Percentiles rank a stretch among this genome's conserved stretches.
phyloP scores from a whole-genome alignment of 192 early-diverging fungal species.

The Haplosporangium gracile region DNA sequence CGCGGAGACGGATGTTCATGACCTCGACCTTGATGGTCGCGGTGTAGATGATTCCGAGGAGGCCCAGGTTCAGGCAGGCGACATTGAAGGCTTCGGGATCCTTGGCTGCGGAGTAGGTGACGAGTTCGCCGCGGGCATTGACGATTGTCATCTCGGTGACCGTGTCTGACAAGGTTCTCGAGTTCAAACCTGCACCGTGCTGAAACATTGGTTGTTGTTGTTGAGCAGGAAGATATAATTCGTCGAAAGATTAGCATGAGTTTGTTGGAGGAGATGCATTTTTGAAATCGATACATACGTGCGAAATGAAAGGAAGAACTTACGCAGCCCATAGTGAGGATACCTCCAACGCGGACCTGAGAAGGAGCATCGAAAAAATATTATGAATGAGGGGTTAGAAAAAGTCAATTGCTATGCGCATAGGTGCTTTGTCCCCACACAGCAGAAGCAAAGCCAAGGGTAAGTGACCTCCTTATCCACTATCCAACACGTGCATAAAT shows the following conservation, averaged over 20 bases:
- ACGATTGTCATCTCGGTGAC: constrained; percentile 43
- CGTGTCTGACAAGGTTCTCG: constrained; percentile 32
- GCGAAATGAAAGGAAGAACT: not conserved
- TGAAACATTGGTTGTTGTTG: not conserved
- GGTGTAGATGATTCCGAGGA: constrained; percentile 58
- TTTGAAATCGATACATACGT: too few relatives aligned
- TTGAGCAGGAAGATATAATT: not conserved
- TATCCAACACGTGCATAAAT: not conserved
- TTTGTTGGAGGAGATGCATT: not conserved
- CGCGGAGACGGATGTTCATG: constrained; percentile 28
- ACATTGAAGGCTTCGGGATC: constrained; percentile 37
- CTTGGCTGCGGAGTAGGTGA: constrained; percentile 35
- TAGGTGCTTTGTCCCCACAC: not conserved
- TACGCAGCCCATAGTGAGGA: constrained; percentile 46
- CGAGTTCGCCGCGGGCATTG: constrained; percentile 29
- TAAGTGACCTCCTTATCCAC: not conserved
- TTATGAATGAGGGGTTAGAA: not conserved
- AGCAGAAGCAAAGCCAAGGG: not conserved
- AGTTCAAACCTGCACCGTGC: constrained; percentile 23
- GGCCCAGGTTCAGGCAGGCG: constrained; percentile 53
- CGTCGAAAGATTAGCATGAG: not conserved
- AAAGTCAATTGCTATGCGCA: not conserved
- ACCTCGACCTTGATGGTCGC: constrained; percentile 43
- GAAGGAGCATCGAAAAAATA: not conserved
- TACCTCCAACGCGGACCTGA: constrained; percentile 43